These are phyloP conservation scores for Erysimum cheiranthoides DNA, from an alignment of 345 rosid species.

Conservation along the genomic window DNA sequence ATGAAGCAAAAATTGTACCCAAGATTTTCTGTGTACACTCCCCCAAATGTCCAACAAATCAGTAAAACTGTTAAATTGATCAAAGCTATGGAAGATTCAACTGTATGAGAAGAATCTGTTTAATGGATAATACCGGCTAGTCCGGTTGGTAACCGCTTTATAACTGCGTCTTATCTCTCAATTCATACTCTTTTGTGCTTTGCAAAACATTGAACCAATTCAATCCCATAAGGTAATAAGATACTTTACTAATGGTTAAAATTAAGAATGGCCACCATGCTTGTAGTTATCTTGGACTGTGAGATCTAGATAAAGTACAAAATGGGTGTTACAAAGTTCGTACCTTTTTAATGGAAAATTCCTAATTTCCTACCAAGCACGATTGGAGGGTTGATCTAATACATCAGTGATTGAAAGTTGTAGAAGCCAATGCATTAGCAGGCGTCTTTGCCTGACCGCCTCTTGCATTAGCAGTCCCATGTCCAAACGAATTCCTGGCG, in stretches of 20 bases:
- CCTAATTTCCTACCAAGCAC: constrained; percentile 13
- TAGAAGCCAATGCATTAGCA: constrained; percentile 60
- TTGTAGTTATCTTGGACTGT: constrained; percentile 26
- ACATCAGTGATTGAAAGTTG: constrained; percentile 54
- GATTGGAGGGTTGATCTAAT: constrained; percentile 22
- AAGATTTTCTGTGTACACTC: constrained; percentile 1
- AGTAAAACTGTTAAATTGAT: neutral
- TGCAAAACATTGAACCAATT: constrained; percentile 20
- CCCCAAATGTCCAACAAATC: constrained; percentile 2
- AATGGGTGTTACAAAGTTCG: constrained; percentile 27
- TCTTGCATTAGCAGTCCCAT: constrained; percentile 61
- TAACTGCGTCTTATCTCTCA: neutral
- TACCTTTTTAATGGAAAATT: constrained; percentile 6
- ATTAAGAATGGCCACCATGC: constrained; percentile 19
- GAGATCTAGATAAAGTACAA: constrained; percentile 25
- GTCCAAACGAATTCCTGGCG: constrained; percentile 58
- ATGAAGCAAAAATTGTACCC: neutral
- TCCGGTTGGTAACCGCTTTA: constrained; percentile 6
- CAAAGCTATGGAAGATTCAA: constrained; percentile 25
- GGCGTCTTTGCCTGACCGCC: constrained; percentile 65
- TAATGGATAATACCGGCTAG: neutral
- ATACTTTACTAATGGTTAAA: constrained; percentile 27
- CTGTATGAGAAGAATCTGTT: constrained; percentile 21
- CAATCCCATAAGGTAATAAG: constrained; percentile 15
- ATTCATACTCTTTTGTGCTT: constrained; percentile 16